phyloP scores from a whole-genome alignment of 2,329 filamentous ascomycete species.

The Didymella keratinophila region DNA sequence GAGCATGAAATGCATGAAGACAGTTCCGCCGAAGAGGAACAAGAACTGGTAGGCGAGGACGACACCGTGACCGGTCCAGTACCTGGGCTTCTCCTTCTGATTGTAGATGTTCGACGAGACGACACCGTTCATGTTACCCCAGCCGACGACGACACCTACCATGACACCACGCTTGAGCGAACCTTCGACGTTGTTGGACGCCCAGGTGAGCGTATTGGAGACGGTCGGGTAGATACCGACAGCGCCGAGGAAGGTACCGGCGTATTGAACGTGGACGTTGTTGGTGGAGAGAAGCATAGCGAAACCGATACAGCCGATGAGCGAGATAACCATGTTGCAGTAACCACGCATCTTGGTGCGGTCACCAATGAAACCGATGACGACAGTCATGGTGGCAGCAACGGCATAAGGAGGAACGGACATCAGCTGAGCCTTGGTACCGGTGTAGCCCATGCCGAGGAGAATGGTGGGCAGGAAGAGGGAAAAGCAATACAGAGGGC shows the following conservation, averaged over 20 bases:
- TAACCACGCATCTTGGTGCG: conserved; percentile 74
- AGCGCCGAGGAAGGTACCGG: conserved; percentile 83
- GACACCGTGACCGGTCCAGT: conserved; percentile 75
- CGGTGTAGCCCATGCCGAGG: conserved; percentile 60
- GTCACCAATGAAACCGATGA: conserved; percentile 78
- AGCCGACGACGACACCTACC: conserved; percentile 85
- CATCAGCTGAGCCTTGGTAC: conserved; percentile 73
- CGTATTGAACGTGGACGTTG: conserved; percentile 75
- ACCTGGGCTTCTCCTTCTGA: conserved; percentile 67
- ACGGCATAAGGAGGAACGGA: conserved; percentile 79
- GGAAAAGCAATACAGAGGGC: conserved; percentile 50
- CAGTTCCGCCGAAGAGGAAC: conserved; percentile 74
- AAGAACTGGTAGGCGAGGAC: conserved; percentile 77
- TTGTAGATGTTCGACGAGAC: conserved; percentile 83
- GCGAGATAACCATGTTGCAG: conserved; percentile 77
- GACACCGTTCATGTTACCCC: conserved; percentile 91
- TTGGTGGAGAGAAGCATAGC: conserved; percentile 75
- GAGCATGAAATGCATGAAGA: conserved; percentile 70
- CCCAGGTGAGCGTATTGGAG: conserved; percentile 86
- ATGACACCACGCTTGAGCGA: conserved; percentile 92
- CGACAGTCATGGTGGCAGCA: conserved; percentile 73
- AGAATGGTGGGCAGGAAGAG: conserved; percentile 59
- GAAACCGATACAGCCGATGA: conserved; percentile 80
- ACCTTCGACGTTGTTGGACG: conserved; percentile 89
- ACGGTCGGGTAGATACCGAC: conserved; percentile 90